Evolutionary conservation across 495 filamentous ascomycete genomes (phyloP).

Genomic region (Apodospora peruviana): DNA sequence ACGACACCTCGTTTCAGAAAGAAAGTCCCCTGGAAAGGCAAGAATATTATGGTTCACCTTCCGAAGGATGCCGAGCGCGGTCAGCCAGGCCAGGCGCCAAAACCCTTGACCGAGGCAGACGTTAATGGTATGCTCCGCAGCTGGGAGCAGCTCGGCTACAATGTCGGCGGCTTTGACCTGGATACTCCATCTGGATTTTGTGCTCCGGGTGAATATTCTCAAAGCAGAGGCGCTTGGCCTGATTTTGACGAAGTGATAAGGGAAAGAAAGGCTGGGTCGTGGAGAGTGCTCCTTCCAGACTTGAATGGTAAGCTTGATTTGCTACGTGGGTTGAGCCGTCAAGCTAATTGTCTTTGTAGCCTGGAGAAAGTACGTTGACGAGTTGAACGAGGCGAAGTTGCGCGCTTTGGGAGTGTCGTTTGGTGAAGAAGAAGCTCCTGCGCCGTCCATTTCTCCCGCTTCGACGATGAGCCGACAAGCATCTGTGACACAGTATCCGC

Average conservation of each 20-base stretch:
- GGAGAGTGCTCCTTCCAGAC: constrained; percentile 71
- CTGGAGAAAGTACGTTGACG: constrained; percentile 79
- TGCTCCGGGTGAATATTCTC: constrained; percentile 36
- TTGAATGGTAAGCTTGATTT: constrained; percentile 37
- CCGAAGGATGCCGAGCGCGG: constrained; percentile 64
- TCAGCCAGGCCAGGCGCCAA: constrained; percentile 49
- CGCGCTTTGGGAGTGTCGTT: constrained; percentile 80
- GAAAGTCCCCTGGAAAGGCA: constrained; percentile 63
- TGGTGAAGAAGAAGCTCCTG: constrained; percentile 63
- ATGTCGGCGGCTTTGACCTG: constrained; percentile 66
- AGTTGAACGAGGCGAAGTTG: constrained; percentile 82
- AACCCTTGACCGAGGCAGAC: constrained; percentile 56
- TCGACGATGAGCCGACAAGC: constrained; percentile 51
- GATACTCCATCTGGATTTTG: constrained; percentile 31
- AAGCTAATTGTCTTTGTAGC: constrained; percentile 38
- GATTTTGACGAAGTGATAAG: constrained; percentile 52
- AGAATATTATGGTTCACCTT: constrained; percentile 65
- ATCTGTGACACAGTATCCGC: constrained; percentile 55
- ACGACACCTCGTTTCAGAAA: constrained; percentile 45
- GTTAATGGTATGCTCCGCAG: constrained; percentile 59
- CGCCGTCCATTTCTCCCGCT: constrained; percentile 46
- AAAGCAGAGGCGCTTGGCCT: constrained; percentile 72
- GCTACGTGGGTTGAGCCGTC: too few species aligned
- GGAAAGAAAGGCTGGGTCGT: constrained; percentile 48
- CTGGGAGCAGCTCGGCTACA: constrained; percentile 73